phyloP scores from a whole-genome alignment of 148 eudicot genomes.

The Drosera capensis region DNA sequence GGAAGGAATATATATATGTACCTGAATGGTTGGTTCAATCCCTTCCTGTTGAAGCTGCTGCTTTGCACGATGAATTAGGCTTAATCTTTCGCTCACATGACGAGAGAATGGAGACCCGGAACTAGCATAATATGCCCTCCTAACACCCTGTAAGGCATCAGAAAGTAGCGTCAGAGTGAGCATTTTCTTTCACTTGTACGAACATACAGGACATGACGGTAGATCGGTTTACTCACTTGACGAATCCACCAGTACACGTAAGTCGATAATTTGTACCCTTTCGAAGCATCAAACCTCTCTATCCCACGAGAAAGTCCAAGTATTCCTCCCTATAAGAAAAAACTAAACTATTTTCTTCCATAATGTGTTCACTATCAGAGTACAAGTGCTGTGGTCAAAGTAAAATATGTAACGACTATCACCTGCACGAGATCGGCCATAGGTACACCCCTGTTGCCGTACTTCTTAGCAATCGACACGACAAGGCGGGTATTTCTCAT shows the following conservation, averaged over 20 bases:
- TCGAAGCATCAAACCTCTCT: slow-evolving; percentile 92
- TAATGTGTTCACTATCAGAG: too few relatives aligned
- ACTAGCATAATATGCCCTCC: slow-evolving; percentile 64
- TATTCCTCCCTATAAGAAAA: slow-evolving; percentile 57
- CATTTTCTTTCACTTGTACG: neutral
- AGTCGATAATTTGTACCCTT: slow-evolving; percentile 89
- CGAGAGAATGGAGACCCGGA: slow-evolving; percentile 77
- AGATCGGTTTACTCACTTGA: slow-evolving; percentile 60
- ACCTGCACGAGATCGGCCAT: slow-evolving; percentile 97
- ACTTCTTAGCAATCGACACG: slow-evolving; percentile 87
- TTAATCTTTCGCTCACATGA: slow-evolving; percentile 74
- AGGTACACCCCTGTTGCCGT: slow-evolving; percentile 85
- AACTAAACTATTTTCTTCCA: neutral
- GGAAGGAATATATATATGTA: slow-evolving; percentile 21
- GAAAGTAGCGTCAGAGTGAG: slow-evolving; percentile 3
- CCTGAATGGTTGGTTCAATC: slow-evolving; percentile 68
- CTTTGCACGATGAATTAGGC: slow-evolving; percentile 73
- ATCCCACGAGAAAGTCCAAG: slow-evolving; percentile 91
- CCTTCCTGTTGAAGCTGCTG: slow-evolving; percentile 59
- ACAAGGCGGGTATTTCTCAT: slow-evolving; percentile 97
- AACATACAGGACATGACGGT: too few relatives aligned
- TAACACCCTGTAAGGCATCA: slow-evolving; percentile 62
- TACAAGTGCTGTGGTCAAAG: too few relatives aligned
- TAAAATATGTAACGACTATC: too few relatives aligned
- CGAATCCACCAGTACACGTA: slow-evolving; percentile 99